phyloP scores from a whole-genome alignment of 78 protist species.

The Pigoraptor vietnamica region DNA sequence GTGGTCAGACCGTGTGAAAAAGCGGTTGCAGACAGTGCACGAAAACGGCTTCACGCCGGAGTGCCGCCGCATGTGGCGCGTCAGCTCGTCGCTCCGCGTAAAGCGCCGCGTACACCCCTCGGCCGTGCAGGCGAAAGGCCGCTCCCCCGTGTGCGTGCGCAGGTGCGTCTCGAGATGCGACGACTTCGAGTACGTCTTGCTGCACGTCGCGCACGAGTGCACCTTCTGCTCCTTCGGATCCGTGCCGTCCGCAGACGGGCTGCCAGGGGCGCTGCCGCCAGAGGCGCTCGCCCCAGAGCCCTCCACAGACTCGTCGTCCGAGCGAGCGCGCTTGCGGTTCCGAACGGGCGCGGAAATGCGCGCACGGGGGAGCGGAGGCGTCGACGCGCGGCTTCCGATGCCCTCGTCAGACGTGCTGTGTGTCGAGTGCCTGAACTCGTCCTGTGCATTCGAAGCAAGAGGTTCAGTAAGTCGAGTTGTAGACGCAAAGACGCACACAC shows the following conservation, averaged over 20 bases:
- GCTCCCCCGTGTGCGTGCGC: constrained; percentile 7
- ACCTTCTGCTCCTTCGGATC: neutral
- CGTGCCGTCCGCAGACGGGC: neutral
- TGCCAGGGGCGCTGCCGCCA: neutral
- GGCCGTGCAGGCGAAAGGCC: neutral
- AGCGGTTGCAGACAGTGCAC: neutral
- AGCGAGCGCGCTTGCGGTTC: neutral
- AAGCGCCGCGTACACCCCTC: neutral
- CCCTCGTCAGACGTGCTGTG: neutral
- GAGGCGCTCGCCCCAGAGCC: neutral
- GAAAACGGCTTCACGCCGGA: neutral
- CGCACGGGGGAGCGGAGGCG: neutral
- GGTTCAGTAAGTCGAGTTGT: too few relatives aligned
- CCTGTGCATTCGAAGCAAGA: neutral
- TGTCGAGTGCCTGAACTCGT: neutral
- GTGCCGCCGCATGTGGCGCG: neutral
- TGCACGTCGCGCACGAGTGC: neutral
- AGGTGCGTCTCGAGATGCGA: neutral
- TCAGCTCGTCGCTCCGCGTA: neutral
- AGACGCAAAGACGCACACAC: too few relatives aligned
- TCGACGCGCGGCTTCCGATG: neutral
- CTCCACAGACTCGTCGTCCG: neutral
- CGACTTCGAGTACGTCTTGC: neutral
- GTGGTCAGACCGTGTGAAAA: neutral
- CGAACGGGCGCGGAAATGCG: neutral